Base-by-base conservation (phyloP, 768 basidiomycete genomes). In the Boletus insuetus region DNA sequence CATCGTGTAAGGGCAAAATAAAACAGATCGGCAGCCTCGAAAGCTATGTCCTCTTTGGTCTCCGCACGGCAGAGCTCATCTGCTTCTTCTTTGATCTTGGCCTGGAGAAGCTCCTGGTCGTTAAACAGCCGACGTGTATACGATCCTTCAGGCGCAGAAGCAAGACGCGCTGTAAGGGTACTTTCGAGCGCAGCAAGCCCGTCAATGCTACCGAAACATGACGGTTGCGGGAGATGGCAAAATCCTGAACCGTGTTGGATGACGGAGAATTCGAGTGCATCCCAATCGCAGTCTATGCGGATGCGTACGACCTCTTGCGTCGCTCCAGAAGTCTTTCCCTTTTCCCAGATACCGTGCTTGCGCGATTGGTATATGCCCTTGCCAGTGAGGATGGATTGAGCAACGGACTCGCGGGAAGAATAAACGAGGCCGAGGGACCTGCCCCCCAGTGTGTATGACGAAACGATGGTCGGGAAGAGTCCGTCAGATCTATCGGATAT, bases 81-180 rank as follows among this genome's bases (percentile, higher is more conserved):
- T 0, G 97, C 97, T 70, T 99, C 97, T 72, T 99, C 97, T 86
- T 90, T 92, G 60, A 99, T 94, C 78, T 99, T 99, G 49, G 94
- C 87, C 44, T 79, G 82, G 43, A 98, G 76, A n/a, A 99, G 79
- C 44, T 79, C 81, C 6, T 86, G 74, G 67, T 98, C 91, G 41
- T 80, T 77, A 73, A 98, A 97, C 26, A 99, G 74, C 50, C 92
- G 78, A 48, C 81, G 84, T 17, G 97, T 98, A 72, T 99, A 99
- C 1, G 91, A 94, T 6, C 94, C 94, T 61, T 86, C 86, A 0
- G 94, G 94, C 0, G 96, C 93, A 24, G 82, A 80, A 34, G 74
- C 73, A 43, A 90, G 75, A 40, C 97, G 83, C 3, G 86, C 81
- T 53, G 78, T 76, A 16, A 99, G 80, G 2, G 88, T 94, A 44